These are phyloP conservation scores for Croton laevigatus DNA, from an alignment of 441 rosid genomes.

Conservation along the genomic window DNA sequence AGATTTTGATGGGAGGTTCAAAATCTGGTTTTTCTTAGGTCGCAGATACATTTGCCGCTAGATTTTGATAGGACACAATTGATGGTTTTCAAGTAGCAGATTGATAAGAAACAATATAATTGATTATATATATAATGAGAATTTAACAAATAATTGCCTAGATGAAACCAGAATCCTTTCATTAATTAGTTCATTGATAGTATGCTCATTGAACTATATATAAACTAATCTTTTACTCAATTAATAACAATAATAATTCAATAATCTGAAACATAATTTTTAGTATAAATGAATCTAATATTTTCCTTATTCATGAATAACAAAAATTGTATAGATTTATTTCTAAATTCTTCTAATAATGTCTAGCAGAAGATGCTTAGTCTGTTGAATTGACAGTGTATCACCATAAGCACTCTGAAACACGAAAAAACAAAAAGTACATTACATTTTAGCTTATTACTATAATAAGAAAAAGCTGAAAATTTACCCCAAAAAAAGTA, in stretches of 20 bases:
- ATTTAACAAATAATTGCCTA: no score
- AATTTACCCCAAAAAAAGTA: neutral
- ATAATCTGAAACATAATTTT: neutral
- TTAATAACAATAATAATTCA: neutral
- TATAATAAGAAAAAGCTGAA: neutral
- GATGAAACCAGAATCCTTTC: no score
- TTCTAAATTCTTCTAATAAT: constrained; percentile 39
- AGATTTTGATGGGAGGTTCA: no score
- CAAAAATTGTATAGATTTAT: neutral
- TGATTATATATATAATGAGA: no score
- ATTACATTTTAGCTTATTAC: neutral
- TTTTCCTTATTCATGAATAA: neutral
- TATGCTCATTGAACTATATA: no score
- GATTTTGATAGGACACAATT: no score
- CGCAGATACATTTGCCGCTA: no score
- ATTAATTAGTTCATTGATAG: no score
- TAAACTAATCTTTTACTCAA: neutral
- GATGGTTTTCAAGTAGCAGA: no score
- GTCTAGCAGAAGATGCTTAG: constrained; percentile 45
- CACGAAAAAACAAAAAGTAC: neutral
- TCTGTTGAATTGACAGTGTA: constrained; percentile 33
- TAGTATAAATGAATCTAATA: neutral
- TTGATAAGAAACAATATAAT: no score
- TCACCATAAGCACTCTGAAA: constrained; percentile 47
- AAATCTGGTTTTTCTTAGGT: no score